Base-by-base conservation (phyloP, 176 grass and related monocot species). In the Elaeis guineensis region DNA sequence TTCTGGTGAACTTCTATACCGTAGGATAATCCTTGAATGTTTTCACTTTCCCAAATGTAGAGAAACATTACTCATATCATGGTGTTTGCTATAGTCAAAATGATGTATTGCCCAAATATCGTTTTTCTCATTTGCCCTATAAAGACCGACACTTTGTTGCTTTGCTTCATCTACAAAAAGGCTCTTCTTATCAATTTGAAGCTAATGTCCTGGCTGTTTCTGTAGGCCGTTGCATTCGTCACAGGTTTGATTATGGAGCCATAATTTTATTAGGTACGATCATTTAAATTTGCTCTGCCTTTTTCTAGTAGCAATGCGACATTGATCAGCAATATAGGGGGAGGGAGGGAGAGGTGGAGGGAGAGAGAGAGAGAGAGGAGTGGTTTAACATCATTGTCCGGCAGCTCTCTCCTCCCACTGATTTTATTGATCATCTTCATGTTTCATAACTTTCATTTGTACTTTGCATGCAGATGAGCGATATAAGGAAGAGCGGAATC, bases 231-330 rank as follows among this genome's bases (percentile, higher is more conserved):
- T 96, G 92, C 54, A 90, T 96, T 75, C 80, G 92, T 17, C 92
- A 96, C 68, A 96, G 80, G 80, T 88, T 76, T 63, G 92, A 96
- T 67, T 96, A 90, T 6, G 92, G 92, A 70, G 87, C 83, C 58
- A 96, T 90, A 78, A 90, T 96, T 80, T 74, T 96, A 53, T 82
- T 96, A 53, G 92, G 92, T 96, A 79, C 30, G 66, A 21, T 20
- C 17, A 54, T 21, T 2, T 68, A 20, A 50, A 2, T 15, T 59
- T 59, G 20, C 5, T 66, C 35, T 44, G 11, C 35, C 11, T 44
- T 14, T 44, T 44, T 44, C 35, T 14, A 12, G 3, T 2, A 44
- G 35, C 3, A 44, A 44, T 12, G 11, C 5, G 11, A 44, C 35
- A 44, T 14, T 44, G 35, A 44, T 14, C 35, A 11, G 35, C 11